A percentile compares a stretch with the other conserved stretches of the same genome.
Conservation (phyloP, 2,329 filamentous ascomycete genomes). For the Scedosporium dehoogii region DNA sequence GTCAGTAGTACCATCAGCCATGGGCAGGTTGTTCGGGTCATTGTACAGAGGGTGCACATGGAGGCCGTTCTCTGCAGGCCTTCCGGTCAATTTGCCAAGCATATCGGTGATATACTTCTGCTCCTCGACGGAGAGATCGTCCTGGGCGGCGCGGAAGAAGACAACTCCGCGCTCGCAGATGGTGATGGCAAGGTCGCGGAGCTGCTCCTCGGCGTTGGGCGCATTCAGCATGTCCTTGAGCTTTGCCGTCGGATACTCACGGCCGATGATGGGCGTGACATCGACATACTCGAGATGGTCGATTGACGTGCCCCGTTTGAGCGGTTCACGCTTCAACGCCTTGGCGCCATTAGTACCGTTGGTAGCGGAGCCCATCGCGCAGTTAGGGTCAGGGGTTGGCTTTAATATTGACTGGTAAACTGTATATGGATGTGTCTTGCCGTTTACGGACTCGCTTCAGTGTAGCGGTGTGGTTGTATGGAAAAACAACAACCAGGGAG, state of each 20-base stretch:
- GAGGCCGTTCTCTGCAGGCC: slow-evolving; percentile 44
- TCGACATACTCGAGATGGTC: slow-evolving; percentile 36
- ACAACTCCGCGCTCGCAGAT: slow-evolving; percentile 29
- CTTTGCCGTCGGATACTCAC: slow-evolving; percentile 40
- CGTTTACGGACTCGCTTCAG: too few species aligned
- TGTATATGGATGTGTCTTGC: too few species aligned
- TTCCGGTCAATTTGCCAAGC: slow-evolving; percentile 20
- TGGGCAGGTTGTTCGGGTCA: slow-evolving; percentile 25
- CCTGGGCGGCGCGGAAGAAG: slow-evolving; percentile 24
- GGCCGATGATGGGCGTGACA: slow-evolving; percentile 43
- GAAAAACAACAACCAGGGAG: too few species aligned
- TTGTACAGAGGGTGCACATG: slow-evolving; percentile 53
- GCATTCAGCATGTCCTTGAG: slow-evolving; percentile 24
- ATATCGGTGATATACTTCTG: slow-evolving; percentile 24
- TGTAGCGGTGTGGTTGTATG: too few species aligned
- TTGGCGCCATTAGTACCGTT: background rate
- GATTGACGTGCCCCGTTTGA: slow-evolving; percentile 26
- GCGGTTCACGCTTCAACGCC: slow-evolving; percentile 11
- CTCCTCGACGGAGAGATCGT: slow-evolving; percentile 22
- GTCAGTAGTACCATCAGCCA: slow-evolving; percentile 25
- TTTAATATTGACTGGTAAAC: too few species aligned
- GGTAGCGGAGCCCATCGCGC: background rate
- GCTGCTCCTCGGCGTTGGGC: slow-evolving; percentile 29
- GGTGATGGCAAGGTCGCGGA: slow-evolving; percentile 44
- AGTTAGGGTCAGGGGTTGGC: background rate